These are phyloP conservation scores for Serendipita sp. DNA, from an alignment of 768 basidiomycete species.

Conservation along the genomic window DNA sequence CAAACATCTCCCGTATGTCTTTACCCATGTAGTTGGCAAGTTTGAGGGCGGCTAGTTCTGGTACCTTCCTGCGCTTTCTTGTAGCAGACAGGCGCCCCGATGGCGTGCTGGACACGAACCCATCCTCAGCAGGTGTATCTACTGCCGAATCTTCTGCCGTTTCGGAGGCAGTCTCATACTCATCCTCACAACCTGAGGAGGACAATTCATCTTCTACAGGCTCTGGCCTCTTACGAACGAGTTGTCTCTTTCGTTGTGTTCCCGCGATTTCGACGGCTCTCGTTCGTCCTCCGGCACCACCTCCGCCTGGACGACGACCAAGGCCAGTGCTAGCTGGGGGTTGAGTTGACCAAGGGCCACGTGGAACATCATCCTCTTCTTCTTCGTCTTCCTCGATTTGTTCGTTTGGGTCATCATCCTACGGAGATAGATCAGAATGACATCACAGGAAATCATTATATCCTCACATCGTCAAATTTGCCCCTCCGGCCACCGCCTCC, in stretches of 20 bases:
- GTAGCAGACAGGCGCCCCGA: not conserved
- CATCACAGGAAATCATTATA: not conserved
- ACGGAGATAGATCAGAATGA: not conserved
- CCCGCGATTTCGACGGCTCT: not conserved
- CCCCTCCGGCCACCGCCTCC: constrained; percentile 7
- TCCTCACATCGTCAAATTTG: constrained; percentile 10
- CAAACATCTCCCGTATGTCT: not conserved
- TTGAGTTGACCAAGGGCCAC: not conserved
- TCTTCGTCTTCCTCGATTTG: constrained; percentile 5
- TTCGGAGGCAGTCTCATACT: not conserved
- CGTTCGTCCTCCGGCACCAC: not conserved
- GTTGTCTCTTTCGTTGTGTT: not conserved
- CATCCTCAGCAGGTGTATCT: not conserved
- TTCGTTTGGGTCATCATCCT: constrained; percentile 1
- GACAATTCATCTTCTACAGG: not conserved
- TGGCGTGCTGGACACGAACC: not conserved
- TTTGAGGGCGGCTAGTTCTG: not conserved
- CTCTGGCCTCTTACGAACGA: not conserved
- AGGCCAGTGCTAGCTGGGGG: not conserved
- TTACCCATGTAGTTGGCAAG: not conserved
- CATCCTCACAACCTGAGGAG: not conserved
- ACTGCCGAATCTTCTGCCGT: constrained; percentile 3
- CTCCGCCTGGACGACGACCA: not conserved
- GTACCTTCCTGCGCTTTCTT: not conserved
- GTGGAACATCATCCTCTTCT: not conserved